Evolutionary conservation across 179 eudicot genomes (phyloP), one percentile per base, ranked within the genome.

Genomic region (Beta macrorhiza): DNA sequence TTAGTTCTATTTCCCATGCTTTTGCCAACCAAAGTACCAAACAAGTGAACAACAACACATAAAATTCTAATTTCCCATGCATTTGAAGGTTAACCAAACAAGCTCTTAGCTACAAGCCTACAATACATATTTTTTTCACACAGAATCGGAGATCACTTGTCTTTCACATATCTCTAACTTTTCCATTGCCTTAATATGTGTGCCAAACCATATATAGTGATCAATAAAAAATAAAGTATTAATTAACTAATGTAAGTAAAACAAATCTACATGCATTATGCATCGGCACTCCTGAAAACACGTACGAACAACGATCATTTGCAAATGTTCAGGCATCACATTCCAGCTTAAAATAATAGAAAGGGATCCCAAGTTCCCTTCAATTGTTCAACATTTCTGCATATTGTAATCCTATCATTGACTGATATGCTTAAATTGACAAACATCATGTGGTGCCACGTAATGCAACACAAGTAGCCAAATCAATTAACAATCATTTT

Each of bases 401-500:
- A 51, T 76, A 76, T 62, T 44, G 51, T 76, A 76, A 44, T 15
- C 53, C 8, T 49, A 77, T 77, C 2, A 49, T 62, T 49, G 78
- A 71, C 61, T 44, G 32, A 13, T 52, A 45, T 32, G 53, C 78
- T 74, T 16, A 47, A 7, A 45, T 63, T 79, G 74, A 70, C 78
- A 74, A 77, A 81, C 22, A 77, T 67, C 86, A 84, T 81, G 79
- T 81, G 86, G 76, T 81, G 72, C 86, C 84, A 81, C 73, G 84
- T 79, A 55, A 58, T 29, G 19, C n/a, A 68, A 67, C 44, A 57
- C 59, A 75, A 81, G 20, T 3, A 77, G 59, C 67, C 61, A 77
- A 77, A 68, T 67, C 82, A 57, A 83, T 75, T 79, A 67, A 55
- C 55, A 74, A 25, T n/a, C 22, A 72, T 61, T 78, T 25, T 25